Percentiles rank a stretch among this genome's conserved stretches.
These are phyloP conservation scores for Crithidia bombi DNA, from an alignment of 208 protist genomes.

Conservation along the genomic window DNA sequence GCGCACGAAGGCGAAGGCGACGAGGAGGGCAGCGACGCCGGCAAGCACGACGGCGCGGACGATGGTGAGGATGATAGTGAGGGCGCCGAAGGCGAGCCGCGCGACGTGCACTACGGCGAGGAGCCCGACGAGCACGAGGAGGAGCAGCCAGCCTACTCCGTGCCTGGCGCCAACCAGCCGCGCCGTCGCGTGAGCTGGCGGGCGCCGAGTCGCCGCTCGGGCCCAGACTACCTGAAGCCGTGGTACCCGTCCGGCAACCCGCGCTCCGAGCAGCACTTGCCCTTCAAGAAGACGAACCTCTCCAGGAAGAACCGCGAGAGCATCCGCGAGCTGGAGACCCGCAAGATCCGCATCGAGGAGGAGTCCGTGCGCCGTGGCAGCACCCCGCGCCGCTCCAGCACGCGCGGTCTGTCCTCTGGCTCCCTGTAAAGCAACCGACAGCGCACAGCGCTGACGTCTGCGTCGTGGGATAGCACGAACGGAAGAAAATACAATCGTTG, in stretches of 20 bases:
- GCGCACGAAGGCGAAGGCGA: slow-evolving; percentile 8
- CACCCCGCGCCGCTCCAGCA: slow-evolving; percentile 33
- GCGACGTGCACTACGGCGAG: slow-evolving; percentile 17
- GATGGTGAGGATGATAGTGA: slow-evolving; percentile 21
- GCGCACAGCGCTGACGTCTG: no score
- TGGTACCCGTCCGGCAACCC: slow-evolving; percentile 69
- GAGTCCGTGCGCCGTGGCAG: slow-evolving; percentile 58
- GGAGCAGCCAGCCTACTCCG: slow-evolving; percentile 16
- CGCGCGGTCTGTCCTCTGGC: slow-evolving; percentile 29
- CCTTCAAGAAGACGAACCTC: slow-evolving; percentile 71
- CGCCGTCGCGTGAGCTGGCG: slow-evolving; percentile 26
- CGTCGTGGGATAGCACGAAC: no score
- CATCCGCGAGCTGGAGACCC: slow-evolving; percentile 72
- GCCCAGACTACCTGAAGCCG: slow-evolving; percentile 51
- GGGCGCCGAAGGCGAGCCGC: slow-evolving; percentile 10
- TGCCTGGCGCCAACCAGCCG: not conserved
- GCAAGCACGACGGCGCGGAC: slow-evolving; percentile 8
- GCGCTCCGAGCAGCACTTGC: slow-evolving; percentile 58
- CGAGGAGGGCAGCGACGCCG: slow-evolving; percentile 1
- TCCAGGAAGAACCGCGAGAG: slow-evolving; percentile 61
- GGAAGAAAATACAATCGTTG: no score
- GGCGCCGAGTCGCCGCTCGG: not conserved
- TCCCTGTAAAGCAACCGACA: slow-evolving; percentile 1
- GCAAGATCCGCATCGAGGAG: slow-evolving; percentile 48
- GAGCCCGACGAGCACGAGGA: slow-evolving; percentile 24